Base-by-base conservation (phyloP, 257 asterid genomes). In the Solanum megistacrolobum region DNA sequence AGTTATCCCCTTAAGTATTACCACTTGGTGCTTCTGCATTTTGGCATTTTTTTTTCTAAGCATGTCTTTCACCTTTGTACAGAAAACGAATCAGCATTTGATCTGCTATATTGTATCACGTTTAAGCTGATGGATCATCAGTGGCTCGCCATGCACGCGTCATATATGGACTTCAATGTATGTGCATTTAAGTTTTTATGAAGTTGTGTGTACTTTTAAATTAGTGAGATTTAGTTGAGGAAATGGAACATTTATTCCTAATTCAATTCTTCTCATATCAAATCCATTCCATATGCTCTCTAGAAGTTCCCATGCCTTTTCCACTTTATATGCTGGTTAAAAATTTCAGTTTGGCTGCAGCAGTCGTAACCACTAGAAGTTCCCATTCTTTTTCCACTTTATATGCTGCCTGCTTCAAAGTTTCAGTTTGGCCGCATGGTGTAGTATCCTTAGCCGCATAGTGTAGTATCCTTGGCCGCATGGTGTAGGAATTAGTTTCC, bases 81-180 rank as follows among this genome's bases (percentile, higher is more conserved):
- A 97, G 99, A 96, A 87, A 94, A 95, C 82, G 99, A 97, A 90
- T 92, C 96, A 34, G 98, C 99, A 66, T 97, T 97, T 87, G 99
- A 97, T 91, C 98, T 97, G 87, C 94, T 97, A 39, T 97, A 97
- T 86, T 96, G 99, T 89, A 95, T 97, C 92, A 88, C 99, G 58
- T 97, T 97, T 94, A 96, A 96, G 98, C 96, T 96, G 91, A 97
- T 97, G 99, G 99, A 97, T 91, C 90, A 93, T 62, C 98, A 93
- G 87, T 97, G 99, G 99, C 99, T 97, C 16, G 92, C 94, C 87
- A 97, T 97, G 99, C 98, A 89, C 89, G 99, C 99, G 65, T 97
- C 99, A 38, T 97, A 97, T 94, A 97, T 97, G 99, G 99, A 97
- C 88, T 96, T 96, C 90, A 97, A 97, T 10, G 99, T 95, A 93